These are phyloP conservation scores for Paramecium caudatum DNA, from an alignment of 73 alveolate genomes.

Conservation along the genomic window DNA sequence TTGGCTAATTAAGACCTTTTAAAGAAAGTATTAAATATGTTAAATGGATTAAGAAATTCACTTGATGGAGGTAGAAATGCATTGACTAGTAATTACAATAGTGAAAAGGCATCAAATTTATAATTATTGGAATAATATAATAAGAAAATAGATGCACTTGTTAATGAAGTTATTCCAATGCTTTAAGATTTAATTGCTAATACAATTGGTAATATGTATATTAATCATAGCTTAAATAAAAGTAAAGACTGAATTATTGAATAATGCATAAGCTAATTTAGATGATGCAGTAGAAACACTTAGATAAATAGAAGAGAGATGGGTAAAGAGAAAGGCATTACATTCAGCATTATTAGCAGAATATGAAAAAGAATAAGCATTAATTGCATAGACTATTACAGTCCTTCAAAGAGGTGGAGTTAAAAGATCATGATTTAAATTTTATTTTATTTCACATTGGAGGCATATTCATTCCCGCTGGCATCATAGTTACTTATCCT, in stretches of 20 bases:
- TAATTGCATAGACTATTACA: slow-evolving; percentile 28
- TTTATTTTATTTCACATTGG: slow-evolving; percentile 45
- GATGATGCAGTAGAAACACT: slow-evolving; percentile 63
- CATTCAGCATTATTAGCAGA: slow-evolving; percentile 48
- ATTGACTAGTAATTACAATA: slow-evolving; percentile 44
- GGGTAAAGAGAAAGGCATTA: slow-evolving; percentile 33
- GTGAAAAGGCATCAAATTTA: slow-evolving; percentile 31
- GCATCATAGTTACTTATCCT: slow-evolving; percentile 64
- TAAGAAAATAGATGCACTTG: slow-evolving; percentile 27
- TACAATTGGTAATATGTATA: not conserved
- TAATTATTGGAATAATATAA: slow-evolving; percentile 12
- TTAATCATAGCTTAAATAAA: slow-evolving; percentile 35
- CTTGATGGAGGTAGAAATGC: slow-evolving; percentile 68
- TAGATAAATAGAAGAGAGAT: slow-evolving; percentile 37
- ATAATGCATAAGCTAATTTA: slow-evolving; percentile 34
- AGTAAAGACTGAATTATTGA: slow-evolving; percentile 44
- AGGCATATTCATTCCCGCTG: slow-evolving; percentile 69
- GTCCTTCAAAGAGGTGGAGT: slow-evolving; percentile 58
- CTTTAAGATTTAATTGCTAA: slow-evolving; percentile 9
- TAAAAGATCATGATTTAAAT: slow-evolving; percentile 57
- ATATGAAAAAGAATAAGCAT: slow-evolving; percentile 48
- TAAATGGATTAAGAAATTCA: slow-evolving; percentile 19
- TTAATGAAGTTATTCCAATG: slow-evolving; percentile 44
- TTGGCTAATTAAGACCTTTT: slow-evolving; percentile 54
- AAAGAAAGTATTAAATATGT: slow-evolving; percentile 21